Conservation (phyloP, 441 rosid species). For the Heliophila coronopifolia region DNA sequence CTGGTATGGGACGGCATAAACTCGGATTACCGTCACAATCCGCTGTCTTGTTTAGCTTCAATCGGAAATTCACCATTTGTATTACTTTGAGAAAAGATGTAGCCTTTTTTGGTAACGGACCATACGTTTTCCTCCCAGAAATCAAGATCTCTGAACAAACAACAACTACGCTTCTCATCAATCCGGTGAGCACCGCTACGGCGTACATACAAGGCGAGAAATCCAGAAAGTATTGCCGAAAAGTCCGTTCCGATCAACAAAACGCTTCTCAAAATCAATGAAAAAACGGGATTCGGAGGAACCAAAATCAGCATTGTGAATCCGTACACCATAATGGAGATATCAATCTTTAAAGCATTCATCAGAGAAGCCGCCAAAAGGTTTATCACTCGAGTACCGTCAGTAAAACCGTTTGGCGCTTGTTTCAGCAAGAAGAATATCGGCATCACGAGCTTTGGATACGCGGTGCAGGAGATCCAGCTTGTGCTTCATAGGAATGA, state of each 20-base stretch:
- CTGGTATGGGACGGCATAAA: constrained; percentile 25
- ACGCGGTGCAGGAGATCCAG: constrained; percentile 48
- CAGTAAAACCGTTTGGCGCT: constrained; percentile 49
- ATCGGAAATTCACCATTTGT: constrained; percentile 28
- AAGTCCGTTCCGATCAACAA: constrained; percentile 37
- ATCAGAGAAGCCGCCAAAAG: constrained; percentile 26
- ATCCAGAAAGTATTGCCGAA: constrained; percentile 46
- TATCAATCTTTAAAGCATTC: constrained; percentile 49
- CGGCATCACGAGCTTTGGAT: constrained; percentile 47
- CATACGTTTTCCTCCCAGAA: constrained; percentile 50
- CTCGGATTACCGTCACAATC: constrained; percentile 27
- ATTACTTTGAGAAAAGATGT: background rate
- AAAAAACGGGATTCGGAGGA: constrained; percentile 45
- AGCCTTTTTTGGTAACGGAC: constrained; percentile 53
- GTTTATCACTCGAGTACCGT: constrained; percentile 38
- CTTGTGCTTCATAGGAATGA: constrained; percentile 48
- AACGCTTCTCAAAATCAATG: constrained; percentile 36
- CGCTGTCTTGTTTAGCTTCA: constrained; percentile 30
- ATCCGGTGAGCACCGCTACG: constrained; percentile 56
- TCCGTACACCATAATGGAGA: constrained; percentile 58
- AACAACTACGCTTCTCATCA: constrained; percentile 50
- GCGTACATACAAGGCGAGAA: constrained; percentile 43
- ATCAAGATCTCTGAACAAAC: constrained; percentile 34
- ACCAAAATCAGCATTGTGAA: constrained; percentile 69
- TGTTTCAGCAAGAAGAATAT: constrained; percentile 45